Base-by-base conservation (phyloP, 78 protist species). In the Tieghemostelium lacteum region DNA sequence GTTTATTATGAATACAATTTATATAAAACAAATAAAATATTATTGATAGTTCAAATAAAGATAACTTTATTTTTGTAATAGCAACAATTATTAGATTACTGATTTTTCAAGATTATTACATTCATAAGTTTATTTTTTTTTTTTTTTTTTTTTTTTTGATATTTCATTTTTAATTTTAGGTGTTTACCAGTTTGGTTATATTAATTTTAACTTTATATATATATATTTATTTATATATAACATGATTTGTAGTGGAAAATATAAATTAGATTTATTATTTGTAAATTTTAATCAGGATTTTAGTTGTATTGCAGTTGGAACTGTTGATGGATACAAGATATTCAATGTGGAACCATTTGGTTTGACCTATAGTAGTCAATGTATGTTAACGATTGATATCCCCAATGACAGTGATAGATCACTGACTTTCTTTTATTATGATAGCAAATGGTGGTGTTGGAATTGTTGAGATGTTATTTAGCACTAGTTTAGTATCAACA, bases 261-360 rank as follows among this genome's bases (percentile, higher is more conserved):
- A 72, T 57, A 40, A 34, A n/a, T 71, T 62, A 22, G 94, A 76
- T 34, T 26, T 92, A 31, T 28, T 83, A 20, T 92, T 67, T 71
- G 75, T 70, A 54, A 83, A 85, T 61, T 95, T 95, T 74, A 95
- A 95, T 85, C 97, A 95, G 58, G 97, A 95, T 42, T 75, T 62
- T 65, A 94, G 96, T 33, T 98, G 99, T 72, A 61, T 97, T 26
- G 93, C 98, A 8, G 94, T 94, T 40, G 99, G 99, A 3, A 95
- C 98, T n/a, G 74, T 70, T 10, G 73, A 87, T 0, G 98, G 99
- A 19, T 98, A 96, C 58, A 76, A 92, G 49, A 88, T 98, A 33
- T 98, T 86, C 95, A 97, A 95, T 85, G 93, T 96, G 58, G 97
- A 94, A 37, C 99, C 99, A 0, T 98, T 95, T 93, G 29, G 73